phyloP scores from a whole-genome alignment of 2,329 filamentous ascomycete genomes.

The Fusarium pilosicola region DNA sequence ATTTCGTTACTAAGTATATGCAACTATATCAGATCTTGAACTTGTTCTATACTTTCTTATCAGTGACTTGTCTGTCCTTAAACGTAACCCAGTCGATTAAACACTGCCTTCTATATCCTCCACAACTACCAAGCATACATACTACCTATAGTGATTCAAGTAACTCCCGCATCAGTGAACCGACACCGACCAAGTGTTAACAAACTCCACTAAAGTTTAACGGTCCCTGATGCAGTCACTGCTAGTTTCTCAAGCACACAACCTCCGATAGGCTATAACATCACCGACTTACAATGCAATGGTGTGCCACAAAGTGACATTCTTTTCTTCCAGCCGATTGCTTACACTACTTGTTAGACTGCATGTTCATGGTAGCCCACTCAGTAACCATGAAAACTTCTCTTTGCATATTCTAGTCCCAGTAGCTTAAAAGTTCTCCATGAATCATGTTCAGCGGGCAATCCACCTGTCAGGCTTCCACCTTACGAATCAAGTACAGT shows the following conservation, averaged over 20 bases:
- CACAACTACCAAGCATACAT: background rate
- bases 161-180: background rate
- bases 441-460: conserved; percentile 10
- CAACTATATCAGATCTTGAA: background rate
- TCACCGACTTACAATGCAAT: background rate
- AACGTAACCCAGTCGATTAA: background rate
- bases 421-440: background rate
- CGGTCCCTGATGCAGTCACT: background rate
- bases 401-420: background rate
- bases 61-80: background rate
- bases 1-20: background rate
- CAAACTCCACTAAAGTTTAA: background rate
- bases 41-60: background rate
- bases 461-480: conserved; percentile 3
- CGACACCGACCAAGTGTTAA: background rate
- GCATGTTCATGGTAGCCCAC: background rate
- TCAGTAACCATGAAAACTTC: background rate
- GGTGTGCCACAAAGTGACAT: background rate
- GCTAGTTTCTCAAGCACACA: background rate
- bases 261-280: background rate
- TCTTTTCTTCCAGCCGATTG: background rate
- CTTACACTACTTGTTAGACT: background rate
- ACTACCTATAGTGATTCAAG: background rate
- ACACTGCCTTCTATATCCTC: background rate
- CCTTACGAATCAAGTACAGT: background rate